A percentile compares a stretch with the other conserved stretches of the same genome.
Conservation (phyloP, 352 stramenopile species). For the Globisporangium recalcitrans region DNA sequence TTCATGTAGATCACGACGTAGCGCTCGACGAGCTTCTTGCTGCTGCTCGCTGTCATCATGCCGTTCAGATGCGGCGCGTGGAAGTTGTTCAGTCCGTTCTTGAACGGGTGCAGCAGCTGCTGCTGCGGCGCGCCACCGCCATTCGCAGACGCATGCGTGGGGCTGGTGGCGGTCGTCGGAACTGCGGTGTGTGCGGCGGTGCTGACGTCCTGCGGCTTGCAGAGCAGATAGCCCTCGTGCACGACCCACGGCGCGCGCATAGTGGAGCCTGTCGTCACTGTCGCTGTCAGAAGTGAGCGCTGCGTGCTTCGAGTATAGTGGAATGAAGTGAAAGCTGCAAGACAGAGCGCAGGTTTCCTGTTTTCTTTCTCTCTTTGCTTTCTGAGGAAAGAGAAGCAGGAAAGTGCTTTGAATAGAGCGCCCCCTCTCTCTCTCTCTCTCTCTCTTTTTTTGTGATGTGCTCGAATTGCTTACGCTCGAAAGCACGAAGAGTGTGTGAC, state of each 20-base stretch:
- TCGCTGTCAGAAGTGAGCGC: background rate
- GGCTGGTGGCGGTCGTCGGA: background rate
- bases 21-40: constrained; percentile 28
- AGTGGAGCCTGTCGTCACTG: background rate
- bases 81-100: constrained; percentile 7
- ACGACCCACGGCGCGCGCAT: constrained; percentile 56
- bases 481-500: constrained; percentile 6
- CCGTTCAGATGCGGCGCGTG: constrained; percentile 4
- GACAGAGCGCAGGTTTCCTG: background rate
- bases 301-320: constrained; percentile 7
- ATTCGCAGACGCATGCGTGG: background rate
- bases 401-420: constrained; percentile 4
- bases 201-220: constrained; percentile 22
- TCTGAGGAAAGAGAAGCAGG: constrained; percentile 1
- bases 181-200: background rate
- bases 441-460: no score
- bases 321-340: background rate
- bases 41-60: background rate
- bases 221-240: constrained; percentile 52
- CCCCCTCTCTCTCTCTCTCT: background rate
- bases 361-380: background rate
- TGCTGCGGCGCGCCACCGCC: background rate
- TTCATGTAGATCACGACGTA: constrained; percentile 77
- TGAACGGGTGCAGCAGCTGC: constrained; percentile 7
- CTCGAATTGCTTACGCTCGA: background rate